Conservation (phyloP, 352 stramenopile genomes). For the Plasmopara halstedii region DNA sequence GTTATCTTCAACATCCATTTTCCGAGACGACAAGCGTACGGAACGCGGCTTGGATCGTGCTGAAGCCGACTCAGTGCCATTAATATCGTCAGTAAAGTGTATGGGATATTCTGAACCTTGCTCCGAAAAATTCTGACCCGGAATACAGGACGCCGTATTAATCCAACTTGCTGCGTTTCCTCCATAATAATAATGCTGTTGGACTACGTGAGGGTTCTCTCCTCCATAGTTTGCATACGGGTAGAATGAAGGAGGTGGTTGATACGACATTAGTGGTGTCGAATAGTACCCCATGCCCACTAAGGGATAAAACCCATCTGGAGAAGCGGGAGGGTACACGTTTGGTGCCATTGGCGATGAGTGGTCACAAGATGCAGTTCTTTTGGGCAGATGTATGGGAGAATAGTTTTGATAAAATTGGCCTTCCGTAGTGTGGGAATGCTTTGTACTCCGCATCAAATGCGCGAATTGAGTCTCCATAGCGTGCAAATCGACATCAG, state of each 20-base stretch:
- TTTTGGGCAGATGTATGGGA: constrained; percentile 5
- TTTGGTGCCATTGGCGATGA: constrained; percentile 9
- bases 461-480: constrained; percentile 78
- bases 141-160: constrained; percentile 19
- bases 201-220: constrained; percentile 15
- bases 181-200: constrained; percentile 20
- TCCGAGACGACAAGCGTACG: constrained; percentile 8
- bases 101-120: constrained; percentile 19
- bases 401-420: constrained; percentile 10
- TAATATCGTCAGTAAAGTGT: constrained; percentile 1
- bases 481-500: constrained; percentile 62
- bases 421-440: constrained; percentile 19
- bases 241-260: constrained; percentile 11
- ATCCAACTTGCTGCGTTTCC: constrained; percentile 18
- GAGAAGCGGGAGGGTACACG: constrained; percentile 6
- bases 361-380: constrained; percentile 1
- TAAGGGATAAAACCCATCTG: constrained; percentile 7
- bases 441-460: constrained; percentile 62
- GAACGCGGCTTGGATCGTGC: constrained; percentile 8
- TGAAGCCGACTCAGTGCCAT: background rate
- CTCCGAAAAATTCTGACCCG: constrained; percentile 19
- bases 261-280: constrained; percentile 23
- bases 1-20: constrained; percentile 18
- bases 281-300: constrained; percentile 21
- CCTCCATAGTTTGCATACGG: constrained; percentile 13